Base-by-base conservation (phyloP, 1,139 yeast genomes). In the Yamadazyma trypodendri region DNA sequence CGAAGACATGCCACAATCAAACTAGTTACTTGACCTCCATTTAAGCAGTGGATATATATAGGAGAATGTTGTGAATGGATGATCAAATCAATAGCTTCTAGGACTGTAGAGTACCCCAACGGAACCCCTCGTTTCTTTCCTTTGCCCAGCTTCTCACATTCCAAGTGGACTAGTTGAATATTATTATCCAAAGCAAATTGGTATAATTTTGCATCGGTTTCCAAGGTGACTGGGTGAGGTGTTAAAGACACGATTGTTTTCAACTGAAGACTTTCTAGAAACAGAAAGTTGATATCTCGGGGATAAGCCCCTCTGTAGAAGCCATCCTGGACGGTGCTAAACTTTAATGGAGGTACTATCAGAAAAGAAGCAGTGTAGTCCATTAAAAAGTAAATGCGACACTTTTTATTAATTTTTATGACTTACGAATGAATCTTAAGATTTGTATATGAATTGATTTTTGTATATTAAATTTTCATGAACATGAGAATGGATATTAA, bases 281-380 rank as follows among this genome's bases (percentile, higher is more conserved):
- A 92, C n/a, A 81, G 72, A 42, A 76, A 71, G 55, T 88, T 89
- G 41, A 82, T 75, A 36, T 79, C 78, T 38, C 94, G 73, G 1
- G 97, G 97, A 51, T 85, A 86, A 1, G 95, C 84, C 0, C 97
- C 97, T 35, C 97, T 67, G 53, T 81, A 85, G 4, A 90, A 65
- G 38, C 75, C 70, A 1, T 85, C 79, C 51, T 84, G 86, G 1
- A 89, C 79, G 6, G 79, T 71, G 35, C 81, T 80, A 61, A 84
- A 92, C 47, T 89, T 72, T 43, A 89, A 68, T 1, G 97, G 97
- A 0, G 97, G 94, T 0, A 84, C 83, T 31, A 84, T 55, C 10
- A 74, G 60, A 25, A 56, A 65, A 1, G 73, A 70, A 17, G 61
- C 52, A 13, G 43, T 45, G 35, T 45, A 45, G 32, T 48, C 52